Evolutionary conservation across 345 rosid species (phyloP), one percentile per base, ranked within the genome.

Genomic region (Acer saccharum): DNA sequence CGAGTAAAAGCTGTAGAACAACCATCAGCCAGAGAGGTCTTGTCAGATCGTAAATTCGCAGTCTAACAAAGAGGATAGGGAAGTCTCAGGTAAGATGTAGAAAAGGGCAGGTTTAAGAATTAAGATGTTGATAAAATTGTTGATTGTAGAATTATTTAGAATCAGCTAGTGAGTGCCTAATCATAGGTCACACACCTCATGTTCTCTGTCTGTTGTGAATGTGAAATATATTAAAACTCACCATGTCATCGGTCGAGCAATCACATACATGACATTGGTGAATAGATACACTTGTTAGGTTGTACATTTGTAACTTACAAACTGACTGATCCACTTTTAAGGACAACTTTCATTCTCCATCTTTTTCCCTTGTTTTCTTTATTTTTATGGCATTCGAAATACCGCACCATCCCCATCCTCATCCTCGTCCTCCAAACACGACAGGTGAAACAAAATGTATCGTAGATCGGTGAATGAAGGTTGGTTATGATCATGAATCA

Each of bases 1-100:
- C 5, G 99, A 90, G 65, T 88, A 84, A 79, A 23, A 48, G 48
- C 65, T 43, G 72, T 69, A 65, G 39, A 69, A 23, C 39, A 35
- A 35, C 39, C 61, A 32, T 21, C 62, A 71, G 61, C 64, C 39
- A 7, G 16, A 55, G 74, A 35, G 39, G 39, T 43, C 46, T 43
- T 43, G 46, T 43, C 46, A 3, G 39, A 6, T 35, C 39, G 6
- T 35, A 35, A 35, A 35, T 35, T 21, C 57, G 23, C 58, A 16
- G 60, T 50, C 52, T 62, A 80, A 68, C 35, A 75, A 50, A 44
- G 27, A 17, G 63, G 20, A 69, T 8, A 18, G 43, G 83, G 75
- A 58, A 67, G 46, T n/a, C 62, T 61, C 68, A 16, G 9, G 54
- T 70, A 54, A 39, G 9, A 35, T 79, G 1, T 69, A 52, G 78